Conservation (phyloP, 2,329 filamentous ascomycete species). For the Purpureocillium takamizusanense region DNA sequence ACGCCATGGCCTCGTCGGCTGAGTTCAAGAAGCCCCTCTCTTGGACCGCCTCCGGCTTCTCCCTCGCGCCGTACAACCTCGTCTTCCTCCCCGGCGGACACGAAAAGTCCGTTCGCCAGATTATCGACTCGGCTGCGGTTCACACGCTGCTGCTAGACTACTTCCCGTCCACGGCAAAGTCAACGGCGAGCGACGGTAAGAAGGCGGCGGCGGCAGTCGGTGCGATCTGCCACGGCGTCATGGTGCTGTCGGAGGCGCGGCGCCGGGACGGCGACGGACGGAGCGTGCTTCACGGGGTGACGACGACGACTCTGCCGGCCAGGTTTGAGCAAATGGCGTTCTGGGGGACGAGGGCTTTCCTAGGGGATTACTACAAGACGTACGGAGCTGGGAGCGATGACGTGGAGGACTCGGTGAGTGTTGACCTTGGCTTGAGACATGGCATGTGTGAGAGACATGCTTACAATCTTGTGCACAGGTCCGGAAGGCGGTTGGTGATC, state of each 20-base stretch:
- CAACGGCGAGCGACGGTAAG: constrained; percentile 4
- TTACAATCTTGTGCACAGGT: constrained; percentile 20
- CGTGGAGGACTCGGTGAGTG: constrained; percentile 35
- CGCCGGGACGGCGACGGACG: constrained; percentile 25
- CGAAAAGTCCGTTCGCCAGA: constrained; percentile 40
- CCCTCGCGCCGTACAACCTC: constrained; percentile 34
- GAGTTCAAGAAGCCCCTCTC: constrained; percentile 33
- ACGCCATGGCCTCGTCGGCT: constrained; percentile 29
- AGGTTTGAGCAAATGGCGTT: constrained; percentile 39
- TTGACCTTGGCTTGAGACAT: background rate
- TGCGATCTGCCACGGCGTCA: constrained; percentile 44
- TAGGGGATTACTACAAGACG: constrained; percentile 49
- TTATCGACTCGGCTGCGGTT: constrained; percentile 37
- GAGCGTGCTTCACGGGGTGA: constrained; percentile 36
- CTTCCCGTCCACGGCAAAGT: constrained; percentile 37
- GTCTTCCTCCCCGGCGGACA: constrained; percentile 44
- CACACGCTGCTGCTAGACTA: constrained; percentile 35
- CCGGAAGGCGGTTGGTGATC: constrained; percentile 30
- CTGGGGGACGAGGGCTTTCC: constrained; percentile 35
- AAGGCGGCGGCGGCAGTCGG: constrained; percentile 24
- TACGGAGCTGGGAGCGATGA: constrained; percentile 41
- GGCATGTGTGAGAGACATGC: no score
- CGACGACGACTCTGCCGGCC: constrained; percentile 38
- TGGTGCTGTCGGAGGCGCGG: constrained; percentile 34
- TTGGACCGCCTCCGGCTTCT: constrained; percentile 35